Evolutionary conservation across 495 filamentous ascomycete genomes (phyloP).

Genomic region (Chaetomium cochliodes): DNA sequence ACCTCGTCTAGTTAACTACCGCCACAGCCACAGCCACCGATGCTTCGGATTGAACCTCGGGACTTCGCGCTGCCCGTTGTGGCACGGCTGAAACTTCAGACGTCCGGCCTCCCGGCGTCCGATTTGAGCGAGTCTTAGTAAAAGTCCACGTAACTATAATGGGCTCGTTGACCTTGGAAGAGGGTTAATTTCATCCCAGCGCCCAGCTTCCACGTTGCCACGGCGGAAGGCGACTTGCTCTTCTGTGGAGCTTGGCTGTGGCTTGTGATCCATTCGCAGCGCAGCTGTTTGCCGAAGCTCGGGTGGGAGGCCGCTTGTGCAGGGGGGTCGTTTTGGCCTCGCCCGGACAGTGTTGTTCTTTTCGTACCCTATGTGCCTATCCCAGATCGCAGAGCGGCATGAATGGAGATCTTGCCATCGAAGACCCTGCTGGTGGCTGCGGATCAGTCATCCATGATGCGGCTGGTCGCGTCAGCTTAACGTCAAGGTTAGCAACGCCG

Average conservation of each 20-base stretch:
- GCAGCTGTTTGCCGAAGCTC: conserved; percentile 5
- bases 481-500: neutral
- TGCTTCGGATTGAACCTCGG: neutral
- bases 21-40: conserved; percentile 17
- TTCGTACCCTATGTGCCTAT: neutral
- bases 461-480: conserved; percentile 3
- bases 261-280: neutral
- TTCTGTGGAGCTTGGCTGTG: conserved; percentile 12
- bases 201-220: conserved; percentile 15
- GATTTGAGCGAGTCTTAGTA: neutral
- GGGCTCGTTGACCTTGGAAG: neutral
- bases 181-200: neutral
- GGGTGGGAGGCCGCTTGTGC: conserved; percentile 22
- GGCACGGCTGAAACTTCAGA: conserved; percentile 5
- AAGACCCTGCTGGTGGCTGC: conserved; percentile 4
- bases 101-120: neutral
- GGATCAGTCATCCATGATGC: conserved; percentile 4
- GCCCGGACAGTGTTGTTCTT: conserved; percentile 10
- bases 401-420: conserved; percentile 1
- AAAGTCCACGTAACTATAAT: neutral
- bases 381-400: conserved; percentile 1
- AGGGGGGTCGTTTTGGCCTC: conserved; percentile 13
- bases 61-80: neutral
- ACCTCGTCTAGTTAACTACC: neutral
- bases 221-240: conserved; percentile 9